These are phyloP conservation scores for Marasmius oreades DNA, from an alignment of 1,284 basidiomycete genomes.

Conservation along the genomic window DNA sequence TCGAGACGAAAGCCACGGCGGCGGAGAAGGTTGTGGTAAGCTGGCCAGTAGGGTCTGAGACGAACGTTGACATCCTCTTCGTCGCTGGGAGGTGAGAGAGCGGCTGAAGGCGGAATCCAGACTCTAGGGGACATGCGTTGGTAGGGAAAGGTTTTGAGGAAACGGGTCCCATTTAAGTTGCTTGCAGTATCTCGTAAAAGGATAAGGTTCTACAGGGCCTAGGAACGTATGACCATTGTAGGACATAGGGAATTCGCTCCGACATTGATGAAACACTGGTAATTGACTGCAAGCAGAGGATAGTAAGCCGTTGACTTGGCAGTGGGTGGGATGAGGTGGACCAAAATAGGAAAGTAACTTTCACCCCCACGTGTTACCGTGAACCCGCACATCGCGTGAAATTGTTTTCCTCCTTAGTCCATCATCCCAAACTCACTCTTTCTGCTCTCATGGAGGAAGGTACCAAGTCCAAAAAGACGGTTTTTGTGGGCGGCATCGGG, in stretches of 20 bases:
- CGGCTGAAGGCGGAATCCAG: conserved; percentile 10
- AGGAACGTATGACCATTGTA: conserved; percentile 2
- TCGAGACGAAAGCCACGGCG: conserved; percentile 59
- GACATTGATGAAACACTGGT: neutral
- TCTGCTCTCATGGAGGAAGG: conserved; percentile 64
- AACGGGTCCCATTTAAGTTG: neutral
- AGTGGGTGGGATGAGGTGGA: neutral
- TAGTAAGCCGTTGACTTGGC: neutral
- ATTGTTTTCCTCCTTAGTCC: conserved; percentile 25
- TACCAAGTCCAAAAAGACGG: conserved; percentile 74
- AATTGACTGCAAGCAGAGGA: neutral
- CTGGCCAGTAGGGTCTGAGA: conserved; percentile 56
- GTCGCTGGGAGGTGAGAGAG: conserved; percentile 41
- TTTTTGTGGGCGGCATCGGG: conserved; percentile 73
- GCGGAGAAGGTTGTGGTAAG: conserved; percentile 46
- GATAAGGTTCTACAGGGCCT: neutral
- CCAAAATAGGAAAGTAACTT: conserved; percentile 1
- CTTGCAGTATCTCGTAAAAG: neutral
- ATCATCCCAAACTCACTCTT: too few species aligned
- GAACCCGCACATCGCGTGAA: conserved; percentile 36
- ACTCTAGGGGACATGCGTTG: conserved; percentile 6
- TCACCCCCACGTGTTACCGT: conserved; percentile 23
- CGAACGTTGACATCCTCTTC: conserved; percentile 62
- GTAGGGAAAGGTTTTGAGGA: neutral
- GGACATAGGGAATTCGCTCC: conserved; percentile 1